Conservation (phyloP, 352 stramenopile genomes). For the Globisporangium abappressorium region DNA sequence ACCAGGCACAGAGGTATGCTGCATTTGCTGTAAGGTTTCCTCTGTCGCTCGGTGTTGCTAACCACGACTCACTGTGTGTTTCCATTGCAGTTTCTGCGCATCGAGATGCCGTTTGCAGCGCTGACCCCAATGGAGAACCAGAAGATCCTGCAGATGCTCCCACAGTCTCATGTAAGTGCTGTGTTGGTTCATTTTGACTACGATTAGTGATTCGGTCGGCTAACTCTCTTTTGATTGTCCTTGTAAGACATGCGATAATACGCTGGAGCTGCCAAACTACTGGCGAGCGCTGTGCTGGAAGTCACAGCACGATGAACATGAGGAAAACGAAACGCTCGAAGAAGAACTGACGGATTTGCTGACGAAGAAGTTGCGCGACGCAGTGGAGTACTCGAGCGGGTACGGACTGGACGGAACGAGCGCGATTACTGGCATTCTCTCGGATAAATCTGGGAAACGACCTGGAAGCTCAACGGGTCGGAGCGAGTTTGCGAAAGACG, state of each 20-base stretch:
- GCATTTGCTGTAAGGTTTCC: background rate
- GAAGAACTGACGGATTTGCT: conserved; percentile 40
- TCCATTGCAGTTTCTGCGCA: conserved; percentile 53
- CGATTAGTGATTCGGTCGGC: background rate
- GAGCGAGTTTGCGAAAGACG: conserved; percentile 24
- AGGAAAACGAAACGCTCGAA: conserved; percentile 31
- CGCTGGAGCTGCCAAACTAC: conserved; percentile 68
- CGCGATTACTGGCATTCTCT: conserved; percentile 21
- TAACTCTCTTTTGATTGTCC: background rate
- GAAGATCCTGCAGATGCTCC: conserved; percentile 60
- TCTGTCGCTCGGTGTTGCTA: background rate
- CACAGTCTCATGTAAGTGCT: conserved; percentile 61
- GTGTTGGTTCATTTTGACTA: background rate
- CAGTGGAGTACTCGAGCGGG: conserved; percentile 59
- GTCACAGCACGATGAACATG: conserved; percentile 26
- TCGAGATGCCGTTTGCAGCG: conserved; percentile 69
- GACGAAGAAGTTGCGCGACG: conserved; percentile 45
- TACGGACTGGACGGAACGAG: conserved; percentile 63
- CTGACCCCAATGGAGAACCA: conserved; percentile 36
- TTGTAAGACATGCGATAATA: conserved; percentile 72
- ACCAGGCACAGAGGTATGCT: conserved; percentile 54
- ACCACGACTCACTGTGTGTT: conserved; percentile 1
- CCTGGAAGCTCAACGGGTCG: conserved; percentile 7
- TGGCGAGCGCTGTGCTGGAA: conserved; percentile 69
- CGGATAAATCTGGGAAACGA: conserved; percentile 9